A percentile compares a stretch with the other conserved stretches of the same genome.
Evolutionary conservation across 2,329 filamentous ascomycete species (phyloP).

Genomic region (Xylariales sp.): DNA sequence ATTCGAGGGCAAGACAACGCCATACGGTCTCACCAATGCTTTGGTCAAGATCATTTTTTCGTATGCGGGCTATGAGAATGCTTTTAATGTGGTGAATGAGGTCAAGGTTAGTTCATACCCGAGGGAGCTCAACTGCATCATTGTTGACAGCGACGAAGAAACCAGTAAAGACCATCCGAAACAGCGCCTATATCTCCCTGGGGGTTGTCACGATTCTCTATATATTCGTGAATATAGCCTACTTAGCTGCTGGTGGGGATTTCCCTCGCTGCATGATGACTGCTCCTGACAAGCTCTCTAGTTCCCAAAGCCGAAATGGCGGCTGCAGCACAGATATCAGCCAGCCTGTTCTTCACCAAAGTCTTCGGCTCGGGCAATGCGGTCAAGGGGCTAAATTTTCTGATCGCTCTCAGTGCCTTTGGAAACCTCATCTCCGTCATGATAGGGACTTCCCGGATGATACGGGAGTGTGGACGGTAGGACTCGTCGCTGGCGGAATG

Average conservation of each 20-base stretch:
- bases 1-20: slow-evolving; percentile 35
- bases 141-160: slow-evolving; percentile 31
- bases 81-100: slow-evolving; percentile 59
- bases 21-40: slow-evolving; percentile 40
- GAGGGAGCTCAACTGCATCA: too few species aligned
- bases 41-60: slow-evolving; percentile 56
- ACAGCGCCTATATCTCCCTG: slow-evolving; percentile 44
- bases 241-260: slow-evolving; percentile 45
- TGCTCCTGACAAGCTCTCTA: slow-evolving; percentile 8
- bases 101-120: slow-evolving; percentile 35
- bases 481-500: too few species aligned
- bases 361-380: slow-evolving; percentile 49
- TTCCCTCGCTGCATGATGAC: not conserved
- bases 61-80: slow-evolving; percentile 53
- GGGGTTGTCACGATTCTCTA: slow-evolving; percentile 49
- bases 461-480: slow-evolving; percentile 54
- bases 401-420: slow-evolving; percentile 53
- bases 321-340: slow-evolving; percentile 47
- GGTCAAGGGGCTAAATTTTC: slow-evolving; percentile 49
- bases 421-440: slow-evolving; percentile 54
- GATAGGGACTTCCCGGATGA: slow-evolving; percentile 49
- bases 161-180: slow-evolving; percentile 50
- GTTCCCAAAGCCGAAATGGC: slow-evolving; percentile 48
- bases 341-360: slow-evolving; percentile 53
- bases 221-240: slow-evolving; percentile 56